Evolutionary conservation across 1,139 yeast species (phyloP), one percentile per base, ranked within the genome.

Genomic region (Nakaseomyces glabratus): DNA sequence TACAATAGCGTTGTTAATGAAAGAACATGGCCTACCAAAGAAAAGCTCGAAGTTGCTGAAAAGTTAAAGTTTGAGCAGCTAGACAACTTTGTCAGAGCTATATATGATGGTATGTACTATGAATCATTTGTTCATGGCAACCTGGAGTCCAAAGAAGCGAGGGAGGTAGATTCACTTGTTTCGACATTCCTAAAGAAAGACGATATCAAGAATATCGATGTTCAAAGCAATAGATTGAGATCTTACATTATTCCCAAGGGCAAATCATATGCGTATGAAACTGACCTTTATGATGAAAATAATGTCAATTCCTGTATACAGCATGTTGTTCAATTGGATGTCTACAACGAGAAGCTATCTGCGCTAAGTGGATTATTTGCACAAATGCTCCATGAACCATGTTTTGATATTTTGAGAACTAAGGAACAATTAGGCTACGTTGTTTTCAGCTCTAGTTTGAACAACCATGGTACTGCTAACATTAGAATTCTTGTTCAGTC

Each of bases 371-470:
- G 81, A 35, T 61, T 90, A 35, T 58, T 85, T 33, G 71, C 80
- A 0, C 86, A 82, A 37, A 68, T 86, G 42, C 65, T 81, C 33
- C 74, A 72, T 43, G 97, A 88, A 54, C 96, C 96, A 1, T 82
- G 88, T 36, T 90, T 90, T 58, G 79, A 84, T 55, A 84, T 82
- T 45, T 68, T 90, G 38, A 71, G 98, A 58, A 90, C 98, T 3
- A 79, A 84, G 49, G 98, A 90, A 58, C 97, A 90, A 55, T 66
- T 82, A 23, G 94, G 94, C 2, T 82, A 82, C 52, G 86, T 90
- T 40, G 98, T 90, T 0, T 85, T 84, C 55, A 77, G 93, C 24
- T 82, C 93, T 1, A 61, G 71, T 21, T 65, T 79, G 43, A 66
- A 69, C 38, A 72, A 84, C 1, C 71, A 93, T 52, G 80, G 93